These are phyloP conservation scores for Lachnellula occidentalis DNA, from an alignment of 2,329 filamentous ascomycete species.

Conservation along the genomic window DNA sequence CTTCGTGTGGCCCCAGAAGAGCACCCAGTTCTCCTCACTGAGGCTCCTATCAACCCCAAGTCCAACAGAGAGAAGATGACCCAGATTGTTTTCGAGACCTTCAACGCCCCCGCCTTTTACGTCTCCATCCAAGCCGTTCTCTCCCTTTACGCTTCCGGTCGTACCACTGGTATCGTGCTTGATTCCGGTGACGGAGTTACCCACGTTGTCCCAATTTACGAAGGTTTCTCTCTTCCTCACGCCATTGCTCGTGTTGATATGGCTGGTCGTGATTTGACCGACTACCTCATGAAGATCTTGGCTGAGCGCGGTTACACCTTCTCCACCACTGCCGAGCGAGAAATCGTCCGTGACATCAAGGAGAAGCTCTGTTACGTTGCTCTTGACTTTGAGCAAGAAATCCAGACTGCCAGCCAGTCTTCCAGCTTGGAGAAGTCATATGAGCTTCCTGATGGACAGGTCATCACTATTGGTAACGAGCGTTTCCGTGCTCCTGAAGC, in stretches of 20 bases:
- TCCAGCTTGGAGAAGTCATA: slow-evolving; percentile 99
- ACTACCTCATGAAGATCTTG: slow-evolving; percentile 99
- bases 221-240: slow-evolving; percentile 99
- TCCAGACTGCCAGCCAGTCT: slow-evolving; percentile 98
- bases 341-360: slow-evolving; percentile 99
- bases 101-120: slow-evolving; percentile 99
- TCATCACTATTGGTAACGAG: slow-evolving; percentile 99
- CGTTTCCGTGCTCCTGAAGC: slow-evolving; percentile 99
- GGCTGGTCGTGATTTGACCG: slow-evolving; percentile 99
- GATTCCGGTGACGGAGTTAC: slow-evolving; percentile 99
- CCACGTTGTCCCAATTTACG: slow-evolving; percentile 99
- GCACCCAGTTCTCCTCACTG: slow-evolving; percentile 98
- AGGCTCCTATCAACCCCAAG: slow-evolving; percentile 99
- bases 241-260: slow-evolving; percentile 99
- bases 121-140: slow-evolving; percentile 99
- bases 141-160: slow-evolving; percentile 98
- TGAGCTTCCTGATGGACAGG: slow-evolving; percentile 97
- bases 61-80: slow-evolving; percentile 99
- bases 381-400: slow-evolving; percentile 99
- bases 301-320: slow-evolving; percentile 99
- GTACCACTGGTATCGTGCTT: slow-evolving; percentile 99
- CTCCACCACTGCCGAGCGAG: slow-evolving; percentile 99
- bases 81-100: slow-evolving; percentile 99
- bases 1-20: slow-evolving; percentile 99
- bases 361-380: slow-evolving; percentile 99